Evolutionary conservation across 2,329 filamentous ascomycete species (phyloP).

Genomic region (Diaporthe amygdali): DNA sequence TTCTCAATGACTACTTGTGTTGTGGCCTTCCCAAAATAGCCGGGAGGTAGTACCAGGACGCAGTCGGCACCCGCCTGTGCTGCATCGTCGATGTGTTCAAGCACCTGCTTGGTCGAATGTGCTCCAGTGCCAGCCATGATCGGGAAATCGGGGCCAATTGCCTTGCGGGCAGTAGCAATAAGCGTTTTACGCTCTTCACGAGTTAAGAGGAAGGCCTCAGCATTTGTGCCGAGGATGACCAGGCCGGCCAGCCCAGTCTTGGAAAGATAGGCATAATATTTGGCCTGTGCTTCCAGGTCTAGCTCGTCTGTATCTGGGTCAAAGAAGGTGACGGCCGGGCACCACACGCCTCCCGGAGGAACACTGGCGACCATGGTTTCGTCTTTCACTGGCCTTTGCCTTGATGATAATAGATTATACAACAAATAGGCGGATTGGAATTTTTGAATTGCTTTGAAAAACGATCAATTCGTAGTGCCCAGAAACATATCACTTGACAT

Average conservation of each 20-base stretch:
- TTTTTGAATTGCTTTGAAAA: background rate
- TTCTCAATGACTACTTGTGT: slow-evolving; percentile 57
- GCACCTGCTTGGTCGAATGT: slow-evolving; percentile 64
- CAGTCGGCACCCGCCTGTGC: slow-evolving; percentile 64
- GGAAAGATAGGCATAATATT: slow-evolving; percentile 58
- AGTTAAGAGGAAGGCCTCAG: slow-evolving; percentile 54
- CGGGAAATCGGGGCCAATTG: slow-evolving; percentile 55
- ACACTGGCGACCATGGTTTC: slow-evolving; percentile 22
- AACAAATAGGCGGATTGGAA: too few species aligned
- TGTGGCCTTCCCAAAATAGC: slow-evolving; percentile 68
- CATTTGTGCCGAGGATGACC: slow-evolving; percentile 60
- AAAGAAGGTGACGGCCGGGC: slow-evolving; percentile 60
- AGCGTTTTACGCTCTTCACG: slow-evolving; percentile 62
- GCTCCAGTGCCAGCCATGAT: slow-evolving; percentile 65
- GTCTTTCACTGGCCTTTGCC: background rate
- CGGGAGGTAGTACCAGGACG: slow-evolving; percentile 60
- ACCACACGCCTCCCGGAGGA: slow-evolving; percentile 50
- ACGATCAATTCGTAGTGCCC: background rate
- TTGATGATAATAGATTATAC: background rate
- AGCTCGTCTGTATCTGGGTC: slow-evolving; percentile 53
- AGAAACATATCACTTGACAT: background rate
- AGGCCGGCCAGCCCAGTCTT: slow-evolving; percentile 55
- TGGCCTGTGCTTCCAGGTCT: slow-evolving; percentile 50
- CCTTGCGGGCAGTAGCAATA: slow-evolving; percentile 54
- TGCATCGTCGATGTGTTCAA: slow-evolving; percentile 62